Percentiles rank a stretch among this genome's conserved stretches.
Evolutionary conservation across 257 asterid species (phyloP).

Genomic region (Voacanga thouarsii): DNA sequence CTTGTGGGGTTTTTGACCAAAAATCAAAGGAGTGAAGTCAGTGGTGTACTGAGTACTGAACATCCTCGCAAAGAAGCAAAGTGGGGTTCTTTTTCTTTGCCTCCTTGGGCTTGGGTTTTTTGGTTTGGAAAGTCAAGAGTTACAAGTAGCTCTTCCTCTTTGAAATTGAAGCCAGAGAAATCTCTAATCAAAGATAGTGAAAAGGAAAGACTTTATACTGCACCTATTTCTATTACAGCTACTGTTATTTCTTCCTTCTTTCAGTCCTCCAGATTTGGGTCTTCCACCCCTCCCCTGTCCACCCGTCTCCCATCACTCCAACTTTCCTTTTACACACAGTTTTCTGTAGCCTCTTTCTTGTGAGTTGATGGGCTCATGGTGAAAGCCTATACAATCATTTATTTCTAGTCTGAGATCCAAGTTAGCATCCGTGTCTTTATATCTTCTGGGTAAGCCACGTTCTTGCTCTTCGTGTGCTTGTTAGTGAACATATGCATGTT

Average conservation of each 20-base stretch:
- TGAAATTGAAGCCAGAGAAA: background rate
- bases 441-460: background rate
- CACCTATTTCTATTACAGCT: background rate
- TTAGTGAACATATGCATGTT: conserved; percentile 4
- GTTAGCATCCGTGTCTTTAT: background rate
- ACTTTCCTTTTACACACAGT: background rate
- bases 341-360: background rate
- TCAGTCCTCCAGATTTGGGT: background rate
- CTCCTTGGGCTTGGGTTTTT: background rate
- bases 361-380: background rate
- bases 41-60: background rate
- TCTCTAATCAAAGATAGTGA: background rate
- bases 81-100: conserved; percentile 1
- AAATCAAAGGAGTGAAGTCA: background rate
- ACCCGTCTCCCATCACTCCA: background rate
- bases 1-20: conserved; percentile 2
- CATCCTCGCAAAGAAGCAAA: background rate
- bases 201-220: background rate
- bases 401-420: conserved; percentile 14
- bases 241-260: conserved; percentile 2
- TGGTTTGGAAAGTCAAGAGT: background rate
- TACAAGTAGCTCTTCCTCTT: background rate
- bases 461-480: background rate
- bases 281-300: background rate
- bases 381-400: background rate